These are phyloP conservation scores for Magnolia officinalis DNA, from an alignment of 164 flowering plant species.

Conservation along the genomic window DNA sequence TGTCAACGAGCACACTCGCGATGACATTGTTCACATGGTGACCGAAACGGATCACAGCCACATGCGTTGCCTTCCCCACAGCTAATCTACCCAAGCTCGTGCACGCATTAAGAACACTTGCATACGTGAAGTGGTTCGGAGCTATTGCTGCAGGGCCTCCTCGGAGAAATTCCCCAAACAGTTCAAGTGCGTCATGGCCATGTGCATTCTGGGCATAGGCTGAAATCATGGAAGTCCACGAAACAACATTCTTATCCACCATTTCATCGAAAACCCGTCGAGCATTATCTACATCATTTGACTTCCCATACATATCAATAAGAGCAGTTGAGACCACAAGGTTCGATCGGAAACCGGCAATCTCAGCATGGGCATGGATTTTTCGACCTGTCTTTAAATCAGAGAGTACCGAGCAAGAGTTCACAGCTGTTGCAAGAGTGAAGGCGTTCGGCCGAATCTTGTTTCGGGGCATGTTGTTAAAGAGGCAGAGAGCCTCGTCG, in stretches of 20 bases:
- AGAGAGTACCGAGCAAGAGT: slow-evolving; percentile 49
- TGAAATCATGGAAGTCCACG: slow-evolving; percentile 67
- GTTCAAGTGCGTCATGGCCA: slow-evolving; percentile 46
- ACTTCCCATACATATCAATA: slow-evolving; percentile 74
- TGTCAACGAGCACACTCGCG: slow-evolving; percentile 55
- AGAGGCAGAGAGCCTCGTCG: slow-evolving; percentile 30
- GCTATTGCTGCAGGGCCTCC: neutral
- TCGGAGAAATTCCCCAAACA: slow-evolving; percentile 37
- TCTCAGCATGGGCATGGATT: slow-evolving; percentile 45
- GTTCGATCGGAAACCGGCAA: slow-evolving; percentile 33
- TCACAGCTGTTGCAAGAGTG: slow-evolving; percentile 42
- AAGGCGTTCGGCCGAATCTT: slow-evolving; percentile 38
- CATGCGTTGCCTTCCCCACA: slow-evolving; percentile 48
- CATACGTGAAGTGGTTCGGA: slow-evolving; percentile 49
- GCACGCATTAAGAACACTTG: slow-evolving; percentile 57
- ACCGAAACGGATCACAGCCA: slow-evolving; percentile 38
- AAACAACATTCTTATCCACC: slow-evolving; percentile 44
- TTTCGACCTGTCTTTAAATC: slow-evolving; percentile 30
- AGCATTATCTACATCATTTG: slow-evolving; percentile 43
- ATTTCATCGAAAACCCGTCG: slow-evolving; percentile 54
- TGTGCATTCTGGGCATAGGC: slow-evolving; percentile 53
- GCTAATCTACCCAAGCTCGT: slow-evolving; percentile 60
- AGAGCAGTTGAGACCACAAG: slow-evolving; percentile 50
- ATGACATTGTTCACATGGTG: slow-evolving; percentile 44
- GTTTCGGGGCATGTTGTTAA: slow-evolving; percentile 24